Evolutionary conservation across 805 yeast species (phyloP).

Genomic region (Sungouiozyma ichnusensis): DNA sequence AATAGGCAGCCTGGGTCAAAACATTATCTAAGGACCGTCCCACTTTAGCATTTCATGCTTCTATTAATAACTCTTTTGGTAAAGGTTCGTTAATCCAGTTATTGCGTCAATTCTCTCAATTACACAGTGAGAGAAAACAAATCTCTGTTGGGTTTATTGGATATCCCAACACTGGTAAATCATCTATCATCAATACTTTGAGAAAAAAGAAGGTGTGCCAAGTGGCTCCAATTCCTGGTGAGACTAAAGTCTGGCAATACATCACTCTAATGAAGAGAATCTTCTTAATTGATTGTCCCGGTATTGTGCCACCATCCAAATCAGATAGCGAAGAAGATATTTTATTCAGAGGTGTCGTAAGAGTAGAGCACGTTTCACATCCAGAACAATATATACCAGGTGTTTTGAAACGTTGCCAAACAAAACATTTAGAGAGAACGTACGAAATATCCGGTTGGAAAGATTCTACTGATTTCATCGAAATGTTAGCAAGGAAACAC

Average conservation of each 20-base stretch:
- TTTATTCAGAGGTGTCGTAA: slow-evolving; percentile 90
- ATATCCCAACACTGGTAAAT: slow-evolving; percentile 96
- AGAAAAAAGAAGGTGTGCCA: slow-evolving; percentile 92
- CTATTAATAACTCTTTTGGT: slow-evolving; percentile 94
- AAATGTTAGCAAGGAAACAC: slow-evolving; percentile 80
- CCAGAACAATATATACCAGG: slow-evolving; percentile 95
- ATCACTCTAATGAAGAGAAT: slow-evolving; percentile 94
- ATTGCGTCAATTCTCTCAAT: slow-evolving; percentile 80
- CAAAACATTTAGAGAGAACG: slow-evolving; percentile 87
- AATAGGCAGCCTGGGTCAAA: slow-evolving; percentile 97
- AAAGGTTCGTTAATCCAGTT: slow-evolving; percentile 92
- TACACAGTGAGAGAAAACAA: slow-evolving; percentile 89
- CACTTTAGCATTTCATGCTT: slow-evolving; percentile 95
- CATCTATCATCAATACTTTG: slow-evolving; percentile 87
- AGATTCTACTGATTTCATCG: slow-evolving; percentile 68
- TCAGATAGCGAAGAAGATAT: slow-evolving; percentile 89
- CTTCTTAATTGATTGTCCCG: slow-evolving; percentile 95
- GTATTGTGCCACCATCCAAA: slow-evolving; percentile 92
- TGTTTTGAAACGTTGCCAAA: slow-evolving; percentile 71
- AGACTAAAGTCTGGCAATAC: slow-evolving; percentile 98
- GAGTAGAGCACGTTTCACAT: slow-evolving; percentile 93
- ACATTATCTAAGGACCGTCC: slow-evolving; percentile 86
- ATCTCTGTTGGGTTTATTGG: slow-evolving; percentile 96
- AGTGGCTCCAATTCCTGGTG: slow-evolving; percentile 98
- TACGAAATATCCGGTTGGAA: slow-evolving; percentile 91